Percentiles rank a stretch among this genome's conserved stretches.
These are phyloP conservation scores for Fusarium mundagurra DNA, from an alignment of 2,329 filamentous ascomycete species.

Conservation along the genomic window DNA sequence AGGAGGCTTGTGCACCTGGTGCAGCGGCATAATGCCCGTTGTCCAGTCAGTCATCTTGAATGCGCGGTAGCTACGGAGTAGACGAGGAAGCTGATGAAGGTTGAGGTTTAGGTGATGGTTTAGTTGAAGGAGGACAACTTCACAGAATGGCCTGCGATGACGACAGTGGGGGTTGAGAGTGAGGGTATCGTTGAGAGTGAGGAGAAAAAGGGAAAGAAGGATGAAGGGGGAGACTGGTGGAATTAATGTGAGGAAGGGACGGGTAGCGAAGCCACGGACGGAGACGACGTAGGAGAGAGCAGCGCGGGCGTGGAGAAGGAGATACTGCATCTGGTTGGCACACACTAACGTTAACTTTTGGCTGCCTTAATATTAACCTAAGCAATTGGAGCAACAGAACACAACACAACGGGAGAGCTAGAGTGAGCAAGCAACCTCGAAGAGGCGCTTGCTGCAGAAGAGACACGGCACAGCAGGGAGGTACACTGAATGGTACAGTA, in stretches of 20 bases:
- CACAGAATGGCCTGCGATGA: constrained; percentile 16
- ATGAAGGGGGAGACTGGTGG: constrained; percentile 19
- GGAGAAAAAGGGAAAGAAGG: constrained; percentile 14
- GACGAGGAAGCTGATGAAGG: constrained; percentile 3
- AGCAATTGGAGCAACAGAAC: constrained; percentile 13
- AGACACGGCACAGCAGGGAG: constrained; percentile 21
- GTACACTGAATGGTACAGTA: constrained; percentile 16
- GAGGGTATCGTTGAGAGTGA: constrained; percentile 35
- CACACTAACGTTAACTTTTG: not conserved
- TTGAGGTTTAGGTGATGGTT: not conserved
- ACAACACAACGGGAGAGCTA: not conserved
- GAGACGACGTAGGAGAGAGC: constrained; percentile 24
- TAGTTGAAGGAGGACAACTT: constrained; percentile 10
- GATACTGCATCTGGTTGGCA: constrained; percentile 16
- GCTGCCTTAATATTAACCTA: not conserved
- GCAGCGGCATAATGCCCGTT: constrained; percentile 60
- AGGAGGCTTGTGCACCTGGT: constrained; percentile 74
- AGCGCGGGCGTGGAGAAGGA: constrained; percentile 34
- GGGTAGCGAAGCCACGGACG: constrained; percentile 22
- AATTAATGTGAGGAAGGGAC: constrained; percentile 35
- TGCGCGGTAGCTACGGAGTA: constrained; percentile 25
- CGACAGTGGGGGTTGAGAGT: constrained; percentile 16
- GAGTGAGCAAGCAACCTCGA: not conserved
- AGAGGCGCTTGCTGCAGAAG: constrained; percentile 10
- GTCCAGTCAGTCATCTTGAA: constrained; percentile 48